Evolutionary conservation across 2,329 filamentous ascomycete species (phyloP).

Genomic region (Acrodontium crateriforme): DNA sequence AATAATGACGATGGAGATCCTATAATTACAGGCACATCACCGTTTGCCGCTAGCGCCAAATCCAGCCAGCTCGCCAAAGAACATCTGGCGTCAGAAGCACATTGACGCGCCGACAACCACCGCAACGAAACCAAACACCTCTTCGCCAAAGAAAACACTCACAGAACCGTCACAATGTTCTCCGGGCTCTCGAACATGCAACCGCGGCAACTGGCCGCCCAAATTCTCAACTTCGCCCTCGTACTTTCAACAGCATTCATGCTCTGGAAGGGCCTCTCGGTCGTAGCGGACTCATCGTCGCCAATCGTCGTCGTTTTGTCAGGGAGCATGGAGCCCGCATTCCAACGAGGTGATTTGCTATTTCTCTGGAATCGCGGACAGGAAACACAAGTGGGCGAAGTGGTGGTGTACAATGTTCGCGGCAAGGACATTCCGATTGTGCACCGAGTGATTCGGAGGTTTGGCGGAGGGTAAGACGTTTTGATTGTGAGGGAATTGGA

Average conservation of each 20-base stretch:
- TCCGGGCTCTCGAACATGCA: slow-evolving; percentile 51
- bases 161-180: slow-evolving; percentile 45
- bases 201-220: slow-evolving; percentile 65
- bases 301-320: slow-evolving; percentile 76
- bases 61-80: too few relatives aligned
- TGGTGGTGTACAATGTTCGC: slow-evolving; percentile 71
- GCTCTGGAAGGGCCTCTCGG: slow-evolving; percentile 77
- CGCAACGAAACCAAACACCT: too few relatives aligned
- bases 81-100: too few relatives aligned
- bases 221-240: slow-evolving; percentile 81
- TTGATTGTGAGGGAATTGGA: too few relatives aligned
- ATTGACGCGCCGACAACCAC: too few relatives aligned
- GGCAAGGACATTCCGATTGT: slow-evolving; percentile 97
- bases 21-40: too few relatives aligned
- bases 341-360: slow-evolving; percentile 63
- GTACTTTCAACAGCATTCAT: slow-evolving; percentile 87
- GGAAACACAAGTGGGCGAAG: slow-evolving; percentile 55
- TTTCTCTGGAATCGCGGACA: slow-evolving; percentile 59
- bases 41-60: too few relatives aligned
- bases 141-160: too few relatives aligned
- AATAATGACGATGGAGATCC: too few relatives aligned
- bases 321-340: slow-evolving; percentile 73
- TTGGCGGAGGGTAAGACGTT: slow-evolving; percentile 41
- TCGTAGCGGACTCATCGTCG: slow-evolving; percentile 50
- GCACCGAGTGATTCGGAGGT: slow-evolving; percentile 69